Conservation (phyloP, 305 asterid genomes). For the Rubia tinctorum region DNA sequence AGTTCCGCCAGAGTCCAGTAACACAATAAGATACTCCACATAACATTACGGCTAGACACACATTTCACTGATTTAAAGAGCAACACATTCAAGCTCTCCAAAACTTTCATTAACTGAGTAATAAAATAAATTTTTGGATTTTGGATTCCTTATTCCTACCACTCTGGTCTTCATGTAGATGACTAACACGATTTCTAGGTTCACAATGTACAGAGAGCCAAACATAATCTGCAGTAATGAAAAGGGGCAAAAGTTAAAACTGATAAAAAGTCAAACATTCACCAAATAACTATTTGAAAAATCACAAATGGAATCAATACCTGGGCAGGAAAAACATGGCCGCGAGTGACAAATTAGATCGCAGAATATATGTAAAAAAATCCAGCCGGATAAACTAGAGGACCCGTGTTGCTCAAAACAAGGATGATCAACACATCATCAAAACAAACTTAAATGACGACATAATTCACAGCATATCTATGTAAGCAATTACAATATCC, state of each 20-base stretch:
- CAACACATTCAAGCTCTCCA: background rate
- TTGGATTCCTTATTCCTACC: conserved; percentile 63
- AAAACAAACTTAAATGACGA: too few relatives aligned
- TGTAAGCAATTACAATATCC: too few relatives aligned
- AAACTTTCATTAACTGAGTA: background rate
- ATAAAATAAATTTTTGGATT: background rate
- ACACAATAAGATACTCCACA: too few relatives aligned
- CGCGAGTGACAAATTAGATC: conserved; percentile 74
- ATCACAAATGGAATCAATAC: conserved; percentile 28
- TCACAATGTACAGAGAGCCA: conserved; percentile 71
- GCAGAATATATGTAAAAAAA: conserved; percentile 86
- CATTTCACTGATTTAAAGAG: background rate
- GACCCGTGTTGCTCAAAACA: conserved; percentile 98
- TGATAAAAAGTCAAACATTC: background rate
- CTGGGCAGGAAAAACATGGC: conserved; percentile 83
- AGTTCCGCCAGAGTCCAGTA: too few relatives aligned
- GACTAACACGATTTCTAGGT: conserved; percentile 70
- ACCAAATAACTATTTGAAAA: background rate
- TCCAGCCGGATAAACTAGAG: conserved; percentile 96
- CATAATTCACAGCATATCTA: too few relatives aligned
- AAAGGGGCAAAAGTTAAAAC: conserved; percentile 18
- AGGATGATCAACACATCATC: too few relatives aligned
- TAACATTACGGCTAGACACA: too few relatives aligned
- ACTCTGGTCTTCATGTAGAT: conserved; percentile 78
- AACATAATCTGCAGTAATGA: conserved; percentile 64